Base-by-base conservation (phyloP, 2,329 filamentous ascomycete genomes). In the Trichoderma sp. region DNA sequence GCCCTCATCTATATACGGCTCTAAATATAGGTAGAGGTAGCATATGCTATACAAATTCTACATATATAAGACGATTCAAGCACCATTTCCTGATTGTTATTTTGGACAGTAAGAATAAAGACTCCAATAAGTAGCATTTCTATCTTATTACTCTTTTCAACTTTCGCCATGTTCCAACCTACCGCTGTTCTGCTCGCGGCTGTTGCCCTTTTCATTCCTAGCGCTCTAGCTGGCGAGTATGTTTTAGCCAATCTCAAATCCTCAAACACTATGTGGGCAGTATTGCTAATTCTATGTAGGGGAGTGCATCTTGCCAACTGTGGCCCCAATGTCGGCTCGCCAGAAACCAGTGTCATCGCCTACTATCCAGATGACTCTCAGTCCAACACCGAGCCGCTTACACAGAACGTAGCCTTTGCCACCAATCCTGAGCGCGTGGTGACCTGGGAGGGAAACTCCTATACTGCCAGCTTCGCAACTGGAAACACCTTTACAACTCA, bases 231-330 rank as follows among this genome's bases (percentile, higher is more conserved):
- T 34, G 65, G 65, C 34, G 65, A 69, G 65, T 69, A 61, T 51
- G 65, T 69, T 61, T 47, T 18, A 53, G n/a, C 8, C 57, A 7
- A 34, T 4, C 30, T 21, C 18, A 34, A 21, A 8, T 12, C 7
- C 0, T 8, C n/a, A 24, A 11, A 6, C 7, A 14, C 15, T 15
- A 30, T 68, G 9, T 47, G 5, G 26, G 24, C 26, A 28, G 26
- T 32, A 47, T 28, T 8, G 65, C 53, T 60, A 21, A 58, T 43
- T 43, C n/a, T 43, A 9, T 43, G 2, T 11, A 69, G 65, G n/a
- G 65, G 65, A 15, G 65, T 69, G 18, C 65, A 69, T n/a, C 65
- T 69, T 34, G 65, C 65, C 56, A 69, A 69, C 15, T 69, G 65
- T 51, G 65, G 65, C 6, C 36, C 56, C 36, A 28, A 60, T 34